A percentile compares a stretch with the other conserved stretches of the same genome.
Evolutionary conservation across 257 asterid genomes (phyloP).

Genomic region (Solanum ossicruentum): DNA sequence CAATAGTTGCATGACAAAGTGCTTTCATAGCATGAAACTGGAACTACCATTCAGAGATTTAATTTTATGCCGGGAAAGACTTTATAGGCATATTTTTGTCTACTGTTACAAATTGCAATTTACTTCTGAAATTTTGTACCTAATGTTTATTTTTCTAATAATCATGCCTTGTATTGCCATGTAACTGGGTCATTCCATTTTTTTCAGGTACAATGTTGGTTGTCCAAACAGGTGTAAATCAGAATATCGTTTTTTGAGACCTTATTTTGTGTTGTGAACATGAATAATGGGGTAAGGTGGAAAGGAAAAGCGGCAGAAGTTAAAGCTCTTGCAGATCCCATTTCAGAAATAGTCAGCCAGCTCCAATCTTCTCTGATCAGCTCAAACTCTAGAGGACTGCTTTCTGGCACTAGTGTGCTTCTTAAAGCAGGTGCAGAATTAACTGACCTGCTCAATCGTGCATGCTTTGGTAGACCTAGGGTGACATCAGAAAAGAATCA

Average conservation of each 20-base stretch:
- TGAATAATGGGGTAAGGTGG: conserved; percentile 29
- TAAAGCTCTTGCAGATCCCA: conserved; percentile 30
- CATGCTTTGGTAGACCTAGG: conserved; percentile 57
- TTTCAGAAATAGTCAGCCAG: conserved; percentile 25
- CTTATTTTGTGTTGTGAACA: not conserved
- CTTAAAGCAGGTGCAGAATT: conserved; percentile 44
- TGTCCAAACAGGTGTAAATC: not conserved
- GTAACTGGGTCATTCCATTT: not conserved
- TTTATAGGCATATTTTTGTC: not conserved
- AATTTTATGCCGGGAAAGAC: not conserved
- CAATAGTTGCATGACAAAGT: not conserved
- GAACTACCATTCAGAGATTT: not conserved
- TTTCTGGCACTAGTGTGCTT: conserved; percentile 38
- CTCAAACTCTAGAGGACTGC: conserved; percentile 39
- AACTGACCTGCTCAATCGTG: conserved; percentile 38
- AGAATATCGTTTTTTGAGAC: not conserved
- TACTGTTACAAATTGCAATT: not conserved
- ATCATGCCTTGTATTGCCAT: not conserved
- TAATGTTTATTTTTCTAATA: not conserved
- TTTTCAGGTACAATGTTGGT: not conserved
- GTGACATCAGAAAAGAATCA: conserved; percentile 35
- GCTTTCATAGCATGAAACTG: not conserved
- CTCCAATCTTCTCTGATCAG: conserved; percentile 42
- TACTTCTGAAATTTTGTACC: not conserved
- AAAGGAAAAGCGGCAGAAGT: conserved; percentile 35